Evolutionary conservation across 257 asterid genomes (phyloP).

Genomic region (Solanum sitiens): DNA sequence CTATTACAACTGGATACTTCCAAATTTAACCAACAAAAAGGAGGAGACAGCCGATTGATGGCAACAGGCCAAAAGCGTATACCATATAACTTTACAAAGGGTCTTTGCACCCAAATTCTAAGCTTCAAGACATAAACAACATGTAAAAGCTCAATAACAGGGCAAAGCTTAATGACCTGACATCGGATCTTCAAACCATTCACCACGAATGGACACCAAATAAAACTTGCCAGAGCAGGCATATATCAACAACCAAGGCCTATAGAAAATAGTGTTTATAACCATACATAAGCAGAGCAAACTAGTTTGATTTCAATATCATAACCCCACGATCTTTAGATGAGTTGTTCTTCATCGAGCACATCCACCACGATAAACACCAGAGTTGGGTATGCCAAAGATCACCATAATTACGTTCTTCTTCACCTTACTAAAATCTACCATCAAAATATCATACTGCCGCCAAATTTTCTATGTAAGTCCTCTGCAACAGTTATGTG

Average conservation of each 20-base stretch:
- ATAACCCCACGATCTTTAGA: background rate
- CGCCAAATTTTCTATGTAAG: background rate
- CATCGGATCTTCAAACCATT: background rate
- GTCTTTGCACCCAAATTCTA: background rate
- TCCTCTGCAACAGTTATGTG: background rate
- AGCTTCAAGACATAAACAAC: background rate
- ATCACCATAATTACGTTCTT: background rate
- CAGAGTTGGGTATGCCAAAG: background rate
- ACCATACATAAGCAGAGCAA: background rate
- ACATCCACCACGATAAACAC: background rate
- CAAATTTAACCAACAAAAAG: background rate
- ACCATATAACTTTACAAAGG: background rate
- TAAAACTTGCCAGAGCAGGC: background rate
- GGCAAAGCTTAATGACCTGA: background rate
- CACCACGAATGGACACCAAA: background rate
- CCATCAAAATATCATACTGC: no score
- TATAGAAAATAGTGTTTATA: background rate
- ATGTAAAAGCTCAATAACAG: background rate
- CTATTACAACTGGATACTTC: background rate
- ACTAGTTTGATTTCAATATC: background rate
- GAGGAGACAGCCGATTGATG: background rate
- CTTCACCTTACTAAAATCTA: background rate
- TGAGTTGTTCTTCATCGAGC: background rate
- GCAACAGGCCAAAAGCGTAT: background rate
- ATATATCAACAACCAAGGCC: background rate